These are phyloP conservation scores for Candida maesae DNA, from an alignment of 805 yeast species.

Conservation along the genomic window DNA sequence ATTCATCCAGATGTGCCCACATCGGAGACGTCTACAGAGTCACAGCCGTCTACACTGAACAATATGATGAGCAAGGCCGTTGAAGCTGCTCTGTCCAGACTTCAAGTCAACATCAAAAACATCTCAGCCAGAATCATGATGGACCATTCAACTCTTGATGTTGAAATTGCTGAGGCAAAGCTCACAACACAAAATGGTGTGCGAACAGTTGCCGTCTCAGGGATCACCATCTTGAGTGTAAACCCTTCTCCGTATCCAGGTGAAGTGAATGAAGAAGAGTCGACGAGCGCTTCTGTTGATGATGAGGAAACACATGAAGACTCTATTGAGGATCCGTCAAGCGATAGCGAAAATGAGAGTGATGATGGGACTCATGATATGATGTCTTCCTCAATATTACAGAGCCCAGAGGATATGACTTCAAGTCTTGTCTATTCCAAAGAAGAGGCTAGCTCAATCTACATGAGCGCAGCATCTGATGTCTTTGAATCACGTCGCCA, in stretches of 20 bases:
- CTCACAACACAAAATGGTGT: conserved; percentile 44
- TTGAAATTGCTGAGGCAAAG: conserved; percentile 30
- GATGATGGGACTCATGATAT: conserved; percentile 27
- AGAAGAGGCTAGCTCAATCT: conserved; percentile 65
- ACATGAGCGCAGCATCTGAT: conserved; percentile 76
- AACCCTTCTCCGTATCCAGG: conserved; percentile 36
- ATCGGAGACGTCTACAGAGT: conserved; percentile 13
- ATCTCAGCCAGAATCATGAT: conserved; percentile 46
- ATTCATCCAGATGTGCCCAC: conserved; percentile 22
- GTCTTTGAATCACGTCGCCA: conserved; percentile 30
- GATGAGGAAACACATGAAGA: conserved; percentile 22
- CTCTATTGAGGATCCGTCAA: conserved; percentile 15
- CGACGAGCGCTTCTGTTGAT: no score
- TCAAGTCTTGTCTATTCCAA: conserved; percentile 64
- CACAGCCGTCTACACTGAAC: conserved; percentile 39
- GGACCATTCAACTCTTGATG: conserved; percentile 38
- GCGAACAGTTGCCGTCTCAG: conserved; percentile 38
- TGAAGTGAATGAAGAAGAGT: no score
- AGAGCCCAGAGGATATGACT: conserved; percentile 30
- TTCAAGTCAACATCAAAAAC: conserved; percentile 47
- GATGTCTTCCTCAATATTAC: conserved; percentile 28
- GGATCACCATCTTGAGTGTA: conserved; percentile 37
- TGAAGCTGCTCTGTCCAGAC: conserved; percentile 60
- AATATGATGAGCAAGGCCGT: conserved; percentile 60
- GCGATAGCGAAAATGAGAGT: conserved; percentile 20